Evolutionary conservation across 176 grass and related monocot species (phyloP), one percentile per base, ranked within the genome.

Genomic region (Paspalum vaginatum): DNA sequence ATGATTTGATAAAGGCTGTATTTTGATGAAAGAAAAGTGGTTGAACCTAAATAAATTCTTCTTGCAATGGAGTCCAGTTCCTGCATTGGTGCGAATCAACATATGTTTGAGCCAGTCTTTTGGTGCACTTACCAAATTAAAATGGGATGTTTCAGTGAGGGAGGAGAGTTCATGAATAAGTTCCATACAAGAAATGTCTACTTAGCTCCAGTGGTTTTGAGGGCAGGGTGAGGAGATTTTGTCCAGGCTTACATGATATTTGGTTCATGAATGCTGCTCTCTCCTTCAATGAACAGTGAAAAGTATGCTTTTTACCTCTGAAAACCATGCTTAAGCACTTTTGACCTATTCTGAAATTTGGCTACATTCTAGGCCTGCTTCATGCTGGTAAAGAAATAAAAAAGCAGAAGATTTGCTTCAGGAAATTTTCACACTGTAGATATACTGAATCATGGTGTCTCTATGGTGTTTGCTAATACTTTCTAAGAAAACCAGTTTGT

Each of bases 11-110:
- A 68, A 94, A 84, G 81, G 76, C 86, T 84, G 71, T 94, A 13
- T n/a, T 91, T 88, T 75, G 70, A 79, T 77, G 82, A 74, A 81
- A 60, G 67, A 43, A 88, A 67, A 89, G 48, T 91, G 73, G 80
- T 82, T 57, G 88, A 91, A 22, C 86, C 88, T 5, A 94, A 86
- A 84, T 75, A 89, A 71, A 63, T 81, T 81, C 61, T 94, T 49
- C 51, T 63, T 78, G 60, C 65, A 18, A 86, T 81, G 80, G 88
- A 94, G 53, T 42, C 54, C 9, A 86, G 69, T 73, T 54, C 61
- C 57, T 75, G 20, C 26, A 62, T 47, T 75, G 62, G 25, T 11
- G 59, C 44, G 21, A 22, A 72, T 64, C 70, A 72, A 52, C 74
- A 86, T 48, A 86, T 71, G 45, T 86, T 84, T 48, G 61, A 58